Base-by-base conservation (phyloP, 257 asterid species). In the Scutellaria barbata region DNA sequence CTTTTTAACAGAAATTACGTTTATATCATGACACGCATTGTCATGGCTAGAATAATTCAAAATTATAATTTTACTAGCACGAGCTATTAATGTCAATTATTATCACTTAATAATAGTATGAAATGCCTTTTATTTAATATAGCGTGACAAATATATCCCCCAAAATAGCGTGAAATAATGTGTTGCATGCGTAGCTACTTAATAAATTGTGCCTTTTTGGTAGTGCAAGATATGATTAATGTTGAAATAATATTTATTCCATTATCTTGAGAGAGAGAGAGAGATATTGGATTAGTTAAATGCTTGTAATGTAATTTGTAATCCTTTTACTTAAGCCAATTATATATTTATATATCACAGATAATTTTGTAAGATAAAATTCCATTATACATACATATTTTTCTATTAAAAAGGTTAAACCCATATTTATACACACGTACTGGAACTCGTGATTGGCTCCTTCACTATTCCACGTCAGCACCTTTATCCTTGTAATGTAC, bases 21-120 rank as follows among this genome's bases (percentile, higher is more conserved):
- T 18, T 8, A 33, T 33, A 71, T 47, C 5, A 47, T 47, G 18
- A 20, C 68, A 13, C 25, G 47, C 58, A 13, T n/a, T 56, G 66
- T 30, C 66, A 22, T 70, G 59, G 47, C 50, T 17, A 10, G 67
- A 14, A 70, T 41, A 54, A 69, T 69, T 69, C 42, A 41, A 13
- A 70, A 5, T 39, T 43, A 30, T 10, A 1, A 25, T 45, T 46
- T 18, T 35, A 46, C 68, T 11, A 41, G 76, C 76, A 59, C 68
- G 68, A 71, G 69, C 35, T 13, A 62, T 72, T 63, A 72, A 8
- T 40, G 17, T 42, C 35, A 62, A 62, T 40, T 72, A 62, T 62
- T 52, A 54, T 68, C 51, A 41, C 55, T 18, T 54, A n/a, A 55
- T 20, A 30, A 20, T 54, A 41, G 33, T 40, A 54, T 6, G 41